Conservation (phyloP, 179 eudicot species). For the Beta macrorhiza region DNA sequence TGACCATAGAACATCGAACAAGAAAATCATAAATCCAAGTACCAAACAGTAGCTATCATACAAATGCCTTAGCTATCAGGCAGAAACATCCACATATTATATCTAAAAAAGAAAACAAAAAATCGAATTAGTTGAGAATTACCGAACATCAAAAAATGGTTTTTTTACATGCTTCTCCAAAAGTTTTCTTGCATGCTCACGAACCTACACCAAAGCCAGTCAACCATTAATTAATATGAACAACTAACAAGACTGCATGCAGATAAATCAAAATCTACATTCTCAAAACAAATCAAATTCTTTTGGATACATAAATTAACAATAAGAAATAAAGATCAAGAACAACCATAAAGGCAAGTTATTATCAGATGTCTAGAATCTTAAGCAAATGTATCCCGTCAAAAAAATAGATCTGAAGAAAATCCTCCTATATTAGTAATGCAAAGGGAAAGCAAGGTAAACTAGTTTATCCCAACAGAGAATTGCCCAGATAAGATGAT, state of each 20-base stretch:
- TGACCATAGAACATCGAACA: no score
- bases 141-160: constrained; percentile 89
- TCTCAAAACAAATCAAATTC: background rate
- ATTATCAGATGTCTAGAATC: no score
- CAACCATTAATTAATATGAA: background rate
- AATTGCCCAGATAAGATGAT: background rate
- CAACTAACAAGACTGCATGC: background rate
- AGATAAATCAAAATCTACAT: background rate
- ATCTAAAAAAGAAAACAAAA: no score
- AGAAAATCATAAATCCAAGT: no score
- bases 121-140: constrained; percentile 19
- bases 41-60: no score
- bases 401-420: background rate
- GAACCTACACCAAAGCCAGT: constrained; percentile 51
- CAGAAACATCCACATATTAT: background rate
- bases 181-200: constrained; percentile 94
- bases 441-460: background rate
- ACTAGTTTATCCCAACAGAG: background rate
- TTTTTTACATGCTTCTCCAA: constrained; percentile 80
- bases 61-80: background rate
- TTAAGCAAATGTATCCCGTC: background rate
- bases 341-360: background rate
- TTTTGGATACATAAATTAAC: background rate
- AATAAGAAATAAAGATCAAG: background rate
- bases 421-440: background rate